Percentiles rank a stretch among this genome's conserved stretches.
Conservation (phyloP, 179 eudicot species). For the Beta macrorhiza region DNA sequence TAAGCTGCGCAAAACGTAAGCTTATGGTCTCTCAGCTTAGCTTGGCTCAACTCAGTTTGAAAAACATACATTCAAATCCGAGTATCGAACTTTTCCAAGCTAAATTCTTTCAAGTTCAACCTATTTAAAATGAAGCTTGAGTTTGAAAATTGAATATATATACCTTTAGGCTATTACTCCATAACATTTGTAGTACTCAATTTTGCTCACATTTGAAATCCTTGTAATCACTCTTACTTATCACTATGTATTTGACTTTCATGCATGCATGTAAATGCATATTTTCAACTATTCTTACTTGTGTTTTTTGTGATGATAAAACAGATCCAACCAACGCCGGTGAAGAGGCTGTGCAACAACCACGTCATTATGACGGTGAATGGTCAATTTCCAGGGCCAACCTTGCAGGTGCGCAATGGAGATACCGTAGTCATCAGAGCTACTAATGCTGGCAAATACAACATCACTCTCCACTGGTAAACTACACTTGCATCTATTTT, state of each 20-base stretch:
- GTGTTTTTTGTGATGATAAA: not conserved
- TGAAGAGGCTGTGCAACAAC: slow-evolving; percentile 44
- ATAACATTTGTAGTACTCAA: too few species aligned
- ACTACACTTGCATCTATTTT: not conserved
- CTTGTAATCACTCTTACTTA: too few species aligned
- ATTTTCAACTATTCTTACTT: not conserved
- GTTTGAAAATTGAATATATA: too few species aligned
- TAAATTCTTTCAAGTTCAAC: too few species aligned
- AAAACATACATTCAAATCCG: too few species aligned
- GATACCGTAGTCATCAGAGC: slow-evolving; percentile 38
- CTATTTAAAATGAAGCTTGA: too few species aligned
- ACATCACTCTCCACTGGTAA: slow-evolving; percentile 43
- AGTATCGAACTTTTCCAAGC: too few species aligned
- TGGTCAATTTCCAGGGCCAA: slow-evolving; percentile 48
- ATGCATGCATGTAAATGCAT: slow-evolving; percentile 5
- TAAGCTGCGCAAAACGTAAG: not conserved
- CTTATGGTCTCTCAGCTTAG: not conserved
- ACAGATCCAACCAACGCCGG: slow-evolving; percentile 44
- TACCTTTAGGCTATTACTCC: too few species aligned
- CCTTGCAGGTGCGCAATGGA: slow-evolving; percentile 39
- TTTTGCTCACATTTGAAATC: too few species aligned
- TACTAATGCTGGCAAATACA: slow-evolving; percentile 40
- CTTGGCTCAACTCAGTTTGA: too few species aligned
- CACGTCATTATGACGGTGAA: slow-evolving; percentile 44
- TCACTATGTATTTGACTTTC: not conserved